Percentiles rank a stretch among this genome's conserved stretches.
These are phyloP conservation scores for Lagenidium sp. DNA, from an alignment of 352 stramenopile genomes.

Conservation along the genomic window DNA sequence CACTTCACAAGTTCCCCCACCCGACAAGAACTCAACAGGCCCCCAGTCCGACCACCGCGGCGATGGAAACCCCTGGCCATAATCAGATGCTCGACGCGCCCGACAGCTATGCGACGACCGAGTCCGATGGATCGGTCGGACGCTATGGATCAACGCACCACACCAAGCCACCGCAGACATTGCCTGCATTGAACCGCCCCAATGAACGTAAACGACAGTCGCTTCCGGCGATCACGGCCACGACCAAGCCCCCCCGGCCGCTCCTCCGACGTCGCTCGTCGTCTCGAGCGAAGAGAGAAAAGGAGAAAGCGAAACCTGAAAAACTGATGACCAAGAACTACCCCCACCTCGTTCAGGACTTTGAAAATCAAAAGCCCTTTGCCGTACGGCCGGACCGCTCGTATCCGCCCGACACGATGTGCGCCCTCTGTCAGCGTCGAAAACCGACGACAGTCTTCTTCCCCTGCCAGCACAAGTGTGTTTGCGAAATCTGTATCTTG, in stretches of 20 bases:
- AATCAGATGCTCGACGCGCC: neutral
- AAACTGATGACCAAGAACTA: slow-evolving; percentile 46
- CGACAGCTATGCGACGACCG: neutral
- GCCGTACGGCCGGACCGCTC: slow-evolving; percentile 28
- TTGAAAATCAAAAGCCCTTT: slow-evolving; percentile 40
- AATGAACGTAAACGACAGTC: slow-evolving; percentile 2
- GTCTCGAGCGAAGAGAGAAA: neutral
- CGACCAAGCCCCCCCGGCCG: neutral
- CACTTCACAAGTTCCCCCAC: too few relatives aligned
- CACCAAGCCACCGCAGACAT: neutral
- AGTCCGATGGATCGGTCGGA: neutral
- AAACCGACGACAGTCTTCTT: slow-evolving; percentile 37
- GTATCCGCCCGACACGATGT: slow-evolving; percentile 26
- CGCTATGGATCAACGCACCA: neutral
- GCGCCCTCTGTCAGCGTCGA: slow-evolving; percentile 30
- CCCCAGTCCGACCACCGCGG: too few relatives aligned
- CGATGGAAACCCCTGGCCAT: too few relatives aligned
- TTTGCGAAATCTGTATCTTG: slow-evolving; percentile 44
- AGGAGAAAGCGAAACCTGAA: neutral
- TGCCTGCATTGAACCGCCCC: neutral
- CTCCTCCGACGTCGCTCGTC: slow-evolving; percentile 1
- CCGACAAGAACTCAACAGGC: too few relatives aligned
- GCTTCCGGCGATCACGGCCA: neutral
- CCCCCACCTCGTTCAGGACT: slow-evolving; percentile 34
- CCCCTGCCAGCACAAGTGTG: slow-evolving; percentile 58